Percentiles rank a stretch among this genome's conserved stretches.
Evolutionary conservation across 1,284 basidiomycete genomes (phyloP).

Genomic region (Erythrobasidium hasegawianum): DNA sequence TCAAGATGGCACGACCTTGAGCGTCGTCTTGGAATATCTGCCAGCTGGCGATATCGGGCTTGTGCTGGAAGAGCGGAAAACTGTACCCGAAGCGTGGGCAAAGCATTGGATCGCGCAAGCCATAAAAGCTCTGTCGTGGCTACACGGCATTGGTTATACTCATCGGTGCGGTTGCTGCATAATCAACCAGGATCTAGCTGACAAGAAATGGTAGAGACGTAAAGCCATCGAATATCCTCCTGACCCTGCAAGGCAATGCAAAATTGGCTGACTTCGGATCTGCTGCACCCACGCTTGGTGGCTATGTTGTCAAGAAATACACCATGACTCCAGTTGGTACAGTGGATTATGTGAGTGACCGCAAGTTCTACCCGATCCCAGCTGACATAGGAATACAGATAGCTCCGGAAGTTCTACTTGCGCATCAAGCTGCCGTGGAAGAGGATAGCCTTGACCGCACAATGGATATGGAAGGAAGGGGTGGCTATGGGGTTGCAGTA

Average conservation of each 20-base stretch:
- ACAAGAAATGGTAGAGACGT: conserved; percentile 62
- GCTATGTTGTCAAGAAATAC: conserved; percentile 51
- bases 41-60: conserved; percentile 31
- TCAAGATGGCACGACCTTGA: conserved; percentile 17
- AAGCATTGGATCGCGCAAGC: conserved; percentile 77
- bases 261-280: conserved; percentile 87
- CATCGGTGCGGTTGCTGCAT: conserved; percentile 62
- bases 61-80: conserved; percentile 21
- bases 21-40: conserved; percentile 24
- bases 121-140: conserved; percentile 76
- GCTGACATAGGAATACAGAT: conserved; percentile 51
- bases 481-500: conserved; percentile 72
- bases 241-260: conserved; percentile 61
- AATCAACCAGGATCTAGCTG: not conserved
- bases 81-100: conserved; percentile 59
- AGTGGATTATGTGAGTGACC: conserved; percentile 63
- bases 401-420: conserved; percentile 77
- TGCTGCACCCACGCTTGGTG: conserved; percentile 61
- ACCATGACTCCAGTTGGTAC: conserved; percentile 82
- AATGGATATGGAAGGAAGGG: conserved; percentile 38
- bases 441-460: conserved; percentile 34
- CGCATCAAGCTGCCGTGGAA: conserved; percentile 69
- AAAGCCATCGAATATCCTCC: conserved; percentile 88
- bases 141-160: conserved; percentile 74
- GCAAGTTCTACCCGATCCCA: no score